Percentiles rank a stretch among this genome's conserved stretches.
Conservation (phyloP, 345 rosid species). For the Murraya paniculata region DNA sequence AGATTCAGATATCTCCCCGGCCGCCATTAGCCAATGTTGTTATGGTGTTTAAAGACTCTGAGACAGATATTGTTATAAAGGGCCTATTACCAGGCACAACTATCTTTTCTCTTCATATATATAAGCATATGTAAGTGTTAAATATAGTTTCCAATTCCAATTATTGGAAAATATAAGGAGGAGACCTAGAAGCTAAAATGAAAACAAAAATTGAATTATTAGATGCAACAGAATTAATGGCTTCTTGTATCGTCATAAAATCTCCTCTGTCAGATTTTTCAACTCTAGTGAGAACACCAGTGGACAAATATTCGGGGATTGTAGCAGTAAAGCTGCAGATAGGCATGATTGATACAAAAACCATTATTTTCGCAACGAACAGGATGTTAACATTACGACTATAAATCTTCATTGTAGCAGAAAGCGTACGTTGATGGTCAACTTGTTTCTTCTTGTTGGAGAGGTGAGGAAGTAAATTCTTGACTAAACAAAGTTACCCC, state of each 20-base stretch:
- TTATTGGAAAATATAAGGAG: no score
- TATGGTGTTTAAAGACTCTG: conserved; percentile 36
- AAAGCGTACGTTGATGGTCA: conserved; percentile 3
- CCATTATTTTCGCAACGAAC: not conserved
- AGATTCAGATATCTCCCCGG: conserved; percentile 25
- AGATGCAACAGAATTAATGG: conserved; percentile 63
- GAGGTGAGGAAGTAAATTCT: conserved; percentile 15
- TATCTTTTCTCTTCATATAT: conserved; percentile 43
- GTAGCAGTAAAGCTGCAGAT: not conserved
- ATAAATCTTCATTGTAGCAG: not conserved
- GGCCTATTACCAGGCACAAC: conserved; percentile 63
- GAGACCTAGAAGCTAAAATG: conserved; percentile 58
- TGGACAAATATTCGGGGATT: conserved; percentile 21
- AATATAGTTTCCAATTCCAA: no score
- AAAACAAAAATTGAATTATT: conserved; percentile 37
- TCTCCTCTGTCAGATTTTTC: conserved; percentile 73
- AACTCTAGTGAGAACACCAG: conserved; percentile 49
- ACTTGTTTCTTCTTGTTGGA: conserved; percentile 22
- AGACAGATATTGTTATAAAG: conserved; percentile 71
- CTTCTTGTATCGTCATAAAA: conserved; percentile 59
- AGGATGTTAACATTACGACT: not conserved
- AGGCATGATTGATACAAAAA: conserved; percentile 22
- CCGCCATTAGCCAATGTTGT: conserved; percentile 52
- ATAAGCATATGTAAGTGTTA: not conserved
- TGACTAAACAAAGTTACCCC: conserved; percentile 4